Conservation (phyloP, 352 stramenopile genomes). For the Pythium sukuiense region DNA sequence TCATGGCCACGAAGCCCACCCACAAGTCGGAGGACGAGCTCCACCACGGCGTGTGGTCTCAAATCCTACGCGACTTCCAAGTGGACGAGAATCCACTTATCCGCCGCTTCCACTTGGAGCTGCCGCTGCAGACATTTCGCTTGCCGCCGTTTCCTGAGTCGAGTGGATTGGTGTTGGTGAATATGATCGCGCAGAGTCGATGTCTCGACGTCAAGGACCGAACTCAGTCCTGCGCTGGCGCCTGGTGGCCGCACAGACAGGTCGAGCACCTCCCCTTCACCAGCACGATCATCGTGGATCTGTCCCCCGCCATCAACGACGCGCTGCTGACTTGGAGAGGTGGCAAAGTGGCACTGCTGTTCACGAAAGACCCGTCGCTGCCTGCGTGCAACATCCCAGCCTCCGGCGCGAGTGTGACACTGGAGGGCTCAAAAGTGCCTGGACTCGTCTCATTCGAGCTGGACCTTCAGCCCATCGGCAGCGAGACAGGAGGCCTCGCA, state of each 20-base stretch:
- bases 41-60: slow-evolving; percentile 60
- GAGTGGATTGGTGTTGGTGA: slow-evolving; percentile 11
- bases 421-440: not conserved
- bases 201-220: slow-evolving; percentile 7
- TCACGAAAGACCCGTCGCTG: slow-evolving; percentile 12
- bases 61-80: slow-evolving; percentile 52
- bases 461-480: slow-evolving; percentile 6
- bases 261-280: slow-evolving; percentile 22
- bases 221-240: slow-evolving; percentile 4
- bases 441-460: slow-evolving; percentile 13
- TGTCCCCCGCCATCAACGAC: not conserved
- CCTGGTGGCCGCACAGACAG: slow-evolving; percentile 24
- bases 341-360: slow-evolving; percentile 9
- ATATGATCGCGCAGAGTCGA: not conserved
- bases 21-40: slow-evolving; percentile 62
- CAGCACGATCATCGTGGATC: slow-evolving; percentile 8
- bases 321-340: slow-evolving; percentile 1
- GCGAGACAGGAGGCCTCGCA: not conserved
- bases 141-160: slow-evolving; percentile 37
- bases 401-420: not conserved
- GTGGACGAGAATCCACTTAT: slow-evolving; percentile 40
- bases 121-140: slow-evolving; percentile 58
- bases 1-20: slow-evolving; percentile 55
- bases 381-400: not conserved
- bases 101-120: slow-evolving; percentile 33